Percentiles rank a stretch among this genome's conserved stretches.
These are phyloP conservation scores for Boletus subparvulus DNA, from an alignment of 768 basidiomycete genomes.

Conservation along the genomic window DNA sequence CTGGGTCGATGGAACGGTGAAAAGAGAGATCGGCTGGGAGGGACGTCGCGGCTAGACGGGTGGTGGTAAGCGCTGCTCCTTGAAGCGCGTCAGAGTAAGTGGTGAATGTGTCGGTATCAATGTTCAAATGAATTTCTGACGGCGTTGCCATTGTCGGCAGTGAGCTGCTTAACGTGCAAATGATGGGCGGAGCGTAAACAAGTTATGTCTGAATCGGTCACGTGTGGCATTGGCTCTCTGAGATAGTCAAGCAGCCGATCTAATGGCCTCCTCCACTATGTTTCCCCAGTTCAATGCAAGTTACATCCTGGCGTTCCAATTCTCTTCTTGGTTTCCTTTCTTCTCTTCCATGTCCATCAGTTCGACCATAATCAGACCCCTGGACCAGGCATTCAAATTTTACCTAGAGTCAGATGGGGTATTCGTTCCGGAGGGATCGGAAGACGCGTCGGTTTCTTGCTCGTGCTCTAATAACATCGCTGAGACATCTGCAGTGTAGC, in stretches of 20 bases:
- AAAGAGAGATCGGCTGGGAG: constrained; percentile 81
- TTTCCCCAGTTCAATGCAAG: constrained; percentile 54
- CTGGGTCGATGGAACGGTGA: constrained; percentile 81
- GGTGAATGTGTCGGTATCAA: constrained; percentile 42
- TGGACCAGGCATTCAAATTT: constrained; percentile 58
- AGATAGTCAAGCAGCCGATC: neutral
- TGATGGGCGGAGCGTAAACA: neutral
- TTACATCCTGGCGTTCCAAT: constrained; percentile 72
- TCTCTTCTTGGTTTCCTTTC: constrained; percentile 80
- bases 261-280: neutral
- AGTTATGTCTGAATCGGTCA: constrained; percentile 1
- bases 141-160: constrained; percentile 12
- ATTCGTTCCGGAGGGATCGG: constrained; percentile 78
- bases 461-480: neutral
- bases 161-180: neutral
- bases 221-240: neutral
- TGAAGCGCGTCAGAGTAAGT: constrained; percentile 60
- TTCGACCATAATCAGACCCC: constrained; percentile 71
- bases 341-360: constrained; percentile 66
- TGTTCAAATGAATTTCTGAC: neutral
- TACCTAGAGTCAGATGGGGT: constrained; percentile 87
- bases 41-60: constrained; percentile 53
- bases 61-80: constrained; percentile 58
- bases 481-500: constrained; percentile 40
- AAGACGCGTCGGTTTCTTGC: constrained; percentile 57